phyloP scores from a whole-genome alignment of 2,329 filamentous ascomycete genomes.

The Rutstroemia sp. region DNA sequence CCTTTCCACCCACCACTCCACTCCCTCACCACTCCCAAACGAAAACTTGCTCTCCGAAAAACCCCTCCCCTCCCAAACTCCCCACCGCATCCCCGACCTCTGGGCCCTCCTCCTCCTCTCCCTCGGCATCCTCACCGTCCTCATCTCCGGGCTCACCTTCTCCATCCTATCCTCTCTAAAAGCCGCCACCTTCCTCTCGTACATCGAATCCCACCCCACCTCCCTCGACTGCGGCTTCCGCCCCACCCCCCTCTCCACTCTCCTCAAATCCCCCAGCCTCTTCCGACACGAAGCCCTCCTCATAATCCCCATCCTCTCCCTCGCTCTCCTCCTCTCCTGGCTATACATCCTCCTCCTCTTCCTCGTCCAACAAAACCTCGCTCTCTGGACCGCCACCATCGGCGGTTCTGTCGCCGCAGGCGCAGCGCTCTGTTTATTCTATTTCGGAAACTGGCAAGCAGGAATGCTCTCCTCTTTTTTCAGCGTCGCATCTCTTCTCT shows the following conservation, averaged over 20 bases:
- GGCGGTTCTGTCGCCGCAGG: neutral
- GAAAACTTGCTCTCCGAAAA: neutral
- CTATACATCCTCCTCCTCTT: neutral
- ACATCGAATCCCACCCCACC: neutral
- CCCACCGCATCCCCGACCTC: neutral
- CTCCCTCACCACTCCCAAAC: neutral
- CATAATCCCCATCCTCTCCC: neutral
- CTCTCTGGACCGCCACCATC: neutral
- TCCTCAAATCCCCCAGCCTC: neutral
- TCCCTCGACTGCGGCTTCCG: neutral
- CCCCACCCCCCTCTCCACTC: neutral
- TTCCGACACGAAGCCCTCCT: neutral
- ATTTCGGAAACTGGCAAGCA: conserved; percentile 40
- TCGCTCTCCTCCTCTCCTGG: neutral
- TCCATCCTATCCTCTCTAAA: neutral
- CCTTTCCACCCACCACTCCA: too few relatives aligned
- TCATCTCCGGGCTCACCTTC: neutral
- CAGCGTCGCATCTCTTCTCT: neutral
- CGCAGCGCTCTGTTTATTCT: conserved; percentile 64
- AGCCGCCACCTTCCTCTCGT: neutral
- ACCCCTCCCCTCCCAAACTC: fast-evolving
- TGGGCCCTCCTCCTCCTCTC: neutral
- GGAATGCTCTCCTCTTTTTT: neutral
- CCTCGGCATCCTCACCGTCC: neutral
- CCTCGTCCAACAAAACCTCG: neutral